phyloP scores from a whole-genome alignment of 2,329 filamentous ascomycete genomes.

The Cladophialophora bantiana region DNA sequence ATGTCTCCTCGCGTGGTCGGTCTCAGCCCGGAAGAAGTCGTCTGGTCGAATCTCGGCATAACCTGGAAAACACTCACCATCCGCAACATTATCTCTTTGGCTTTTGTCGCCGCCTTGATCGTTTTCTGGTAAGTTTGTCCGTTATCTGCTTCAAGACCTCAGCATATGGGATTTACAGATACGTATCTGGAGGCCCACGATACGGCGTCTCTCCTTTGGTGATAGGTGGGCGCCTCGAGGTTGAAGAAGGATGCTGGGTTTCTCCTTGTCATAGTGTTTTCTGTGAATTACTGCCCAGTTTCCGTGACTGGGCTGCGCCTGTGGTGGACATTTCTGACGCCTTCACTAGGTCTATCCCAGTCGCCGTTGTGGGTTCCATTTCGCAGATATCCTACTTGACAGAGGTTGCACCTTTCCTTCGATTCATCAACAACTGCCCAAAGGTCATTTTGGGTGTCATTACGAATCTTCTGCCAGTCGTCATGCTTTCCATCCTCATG shows the following conservation, averaged over 20 bases:
- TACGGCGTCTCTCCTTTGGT: too few relatives aligned
- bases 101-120: conserved; percentile 77
- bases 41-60: conserved; percentile 86
- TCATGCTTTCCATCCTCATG: conserved; percentile 83
- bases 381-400: conserved; percentile 80
- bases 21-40: conserved; percentile 78
- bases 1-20: conserved; percentile 88
- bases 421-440: conserved; percentile 77
- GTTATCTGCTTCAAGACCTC: background rate
- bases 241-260: too few relatives aligned
- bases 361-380: conserved; percentile 81
- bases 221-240: too few relatives aligned
- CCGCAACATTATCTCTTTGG: conserved; percentile 71
- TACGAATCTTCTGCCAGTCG: conserved; percentile 80
- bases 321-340: background rate
- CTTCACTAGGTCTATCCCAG: conserved; percentile 60
- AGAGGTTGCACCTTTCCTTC: conserved; percentile 67
- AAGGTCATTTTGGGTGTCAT: conserved; percentile 77
- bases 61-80: conserved; percentile 85
- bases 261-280: background rate
- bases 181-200: too few relatives aligned
- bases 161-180: background rate
- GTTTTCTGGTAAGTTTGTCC: conserved; percentile 72
- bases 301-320: background rate
- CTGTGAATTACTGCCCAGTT: background rate